Conservation (phyloP, 257 asterid species). For the Rhazya stricta region DNA sequence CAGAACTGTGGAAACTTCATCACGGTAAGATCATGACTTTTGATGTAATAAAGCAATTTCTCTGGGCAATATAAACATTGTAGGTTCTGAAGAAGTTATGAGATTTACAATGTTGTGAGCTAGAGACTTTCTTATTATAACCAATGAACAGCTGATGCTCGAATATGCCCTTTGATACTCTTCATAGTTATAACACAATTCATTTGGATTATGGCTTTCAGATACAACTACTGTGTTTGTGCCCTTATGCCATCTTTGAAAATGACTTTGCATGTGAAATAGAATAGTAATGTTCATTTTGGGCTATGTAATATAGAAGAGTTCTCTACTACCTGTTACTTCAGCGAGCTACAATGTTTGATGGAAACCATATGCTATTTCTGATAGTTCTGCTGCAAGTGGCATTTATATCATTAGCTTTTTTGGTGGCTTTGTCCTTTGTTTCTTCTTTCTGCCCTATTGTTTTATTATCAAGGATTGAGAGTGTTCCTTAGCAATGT, state of each 20-base stretch:
- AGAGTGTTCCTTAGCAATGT: not conserved
- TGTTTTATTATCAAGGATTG: not conserved
- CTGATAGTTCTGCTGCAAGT: slow-evolving; percentile 4
- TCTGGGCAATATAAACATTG: not conserved
- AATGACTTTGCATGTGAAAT: not conserved
- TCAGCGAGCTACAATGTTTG: not conserved
- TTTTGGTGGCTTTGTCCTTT: not conserved
- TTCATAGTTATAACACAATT: not conserved
- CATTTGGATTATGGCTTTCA: not conserved
- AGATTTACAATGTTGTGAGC: not conserved
- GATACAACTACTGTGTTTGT: not conserved
- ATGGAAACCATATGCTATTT: not conserved
- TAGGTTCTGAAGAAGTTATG: not conserved
- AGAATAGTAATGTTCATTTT: not conserved
- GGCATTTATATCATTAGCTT: not conserved
- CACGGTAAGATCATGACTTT: slow-evolving; percentile 38
- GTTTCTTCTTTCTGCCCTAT: not conserved
- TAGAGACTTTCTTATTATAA: not conserved
- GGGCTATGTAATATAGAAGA: not conserved
- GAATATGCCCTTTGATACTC: not conserved
- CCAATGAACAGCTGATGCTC: not conserved
- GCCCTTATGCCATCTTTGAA: not conserved
- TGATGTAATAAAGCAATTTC: not conserved
- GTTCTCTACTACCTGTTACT: not conserved
- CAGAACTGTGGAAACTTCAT: slow-evolving; percentile 82